Conservation (phyloP, 257 asterid species). For the Fraxinus quadrangulata region DNA sequence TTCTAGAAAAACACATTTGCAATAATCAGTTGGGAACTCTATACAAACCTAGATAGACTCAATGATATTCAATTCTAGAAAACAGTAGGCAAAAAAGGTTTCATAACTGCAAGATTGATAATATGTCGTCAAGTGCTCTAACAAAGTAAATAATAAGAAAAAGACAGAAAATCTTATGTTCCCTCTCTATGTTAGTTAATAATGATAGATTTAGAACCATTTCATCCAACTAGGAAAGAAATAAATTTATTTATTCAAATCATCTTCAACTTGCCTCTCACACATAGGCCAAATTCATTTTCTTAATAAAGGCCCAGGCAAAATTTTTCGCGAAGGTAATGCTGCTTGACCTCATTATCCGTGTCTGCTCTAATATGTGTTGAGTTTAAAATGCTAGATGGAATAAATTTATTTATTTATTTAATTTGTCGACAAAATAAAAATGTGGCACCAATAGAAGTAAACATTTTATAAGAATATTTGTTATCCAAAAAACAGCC, state of each 20-base stretch:
- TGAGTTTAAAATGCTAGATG: background rate
- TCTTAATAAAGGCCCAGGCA: background rate
- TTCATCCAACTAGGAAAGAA: background rate
- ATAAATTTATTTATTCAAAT: background rate
- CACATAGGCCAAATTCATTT: background rate
- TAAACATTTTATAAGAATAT: background rate
- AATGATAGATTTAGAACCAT: background rate
- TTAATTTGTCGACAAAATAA: background rate
- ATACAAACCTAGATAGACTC: background rate
- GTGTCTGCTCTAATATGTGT: background rate
- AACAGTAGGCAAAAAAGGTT: background rate
- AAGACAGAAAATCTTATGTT: background rate
- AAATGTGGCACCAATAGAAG: background rate
- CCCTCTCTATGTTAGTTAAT: background rate
- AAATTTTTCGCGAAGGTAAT: background rate
- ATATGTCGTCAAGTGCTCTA: background rate
- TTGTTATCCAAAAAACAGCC: background rate
- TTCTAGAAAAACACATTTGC: background rate
- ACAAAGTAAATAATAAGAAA: background rate
- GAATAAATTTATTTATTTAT: too few species aligned
- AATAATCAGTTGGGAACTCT: background rate
- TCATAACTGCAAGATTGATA: background rate
- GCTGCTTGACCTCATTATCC: background rate
- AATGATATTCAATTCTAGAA: background rate
- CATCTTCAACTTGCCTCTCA: background rate